Base-by-base conservation (phyloP, 2,329 filamentous ascomycete genomes). In the Bisporella sp. region DNA sequence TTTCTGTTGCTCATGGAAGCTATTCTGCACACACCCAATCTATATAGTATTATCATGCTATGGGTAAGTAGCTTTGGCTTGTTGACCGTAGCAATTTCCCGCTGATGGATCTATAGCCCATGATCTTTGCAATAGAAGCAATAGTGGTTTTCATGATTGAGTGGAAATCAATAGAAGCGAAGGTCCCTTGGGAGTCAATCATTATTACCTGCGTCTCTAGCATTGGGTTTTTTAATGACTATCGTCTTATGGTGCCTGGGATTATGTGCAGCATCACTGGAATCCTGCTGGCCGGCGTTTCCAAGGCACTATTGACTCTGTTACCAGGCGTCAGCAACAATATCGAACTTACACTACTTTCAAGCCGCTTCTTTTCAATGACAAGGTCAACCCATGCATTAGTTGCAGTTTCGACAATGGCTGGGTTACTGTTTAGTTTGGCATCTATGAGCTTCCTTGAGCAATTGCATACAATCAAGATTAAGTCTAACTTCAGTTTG, bases 221-320 rank as follows among this genome's bases (percentile, higher is more conserved):
- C 28, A 13, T 56, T 5, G 47, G 61, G 5, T 42, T 63, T 11
- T 58, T 58, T 31, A 57, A 59, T 44, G 62, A 64, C 48, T 59
- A 59, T 47, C 58, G 59, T 31, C 57, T 62, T n/a, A 62, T 52
- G 41, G 57, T 63, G n/a, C 54, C 51, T 12, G 60, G 60, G 21
- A 45, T 64, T 5, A 37, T 63, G 8, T 57, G 47, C 29, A 51
- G 60, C 7, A 29, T 58, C 5, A 41, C 45, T 12, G 50, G 56
- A 6, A 51, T 61, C 28, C 40, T 58, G 2, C 46, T 53, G 11
- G 52, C 58, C 5, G 59, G 62, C 7, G 11, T 60, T 21, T 52
- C 56, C 39, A 48, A 56, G 41, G 59, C 54, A 6, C 48, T 47
- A n/a, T 57, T 62, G 12, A 42, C 51, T 28, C 21, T 21, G 21